Evolutionary conservation across 805 yeast genomes (phyloP), one percentile per base, ranked within the genome.

Genomic region (Cyberlindnera xishuangbannaensis): DNA sequence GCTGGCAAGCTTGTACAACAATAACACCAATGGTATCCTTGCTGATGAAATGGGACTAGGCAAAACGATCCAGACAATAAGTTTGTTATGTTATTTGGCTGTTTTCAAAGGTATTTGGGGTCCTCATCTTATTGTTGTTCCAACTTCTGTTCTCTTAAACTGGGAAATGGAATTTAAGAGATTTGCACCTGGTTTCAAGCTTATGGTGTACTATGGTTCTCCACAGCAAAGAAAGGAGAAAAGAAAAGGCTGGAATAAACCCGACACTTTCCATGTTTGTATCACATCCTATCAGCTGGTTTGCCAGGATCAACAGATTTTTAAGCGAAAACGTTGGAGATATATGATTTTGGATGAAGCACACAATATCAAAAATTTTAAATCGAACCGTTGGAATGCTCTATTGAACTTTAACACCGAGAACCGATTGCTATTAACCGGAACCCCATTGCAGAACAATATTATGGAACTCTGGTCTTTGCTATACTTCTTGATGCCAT

Each of bases 101-200:
- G 86, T 96, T 49, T 95, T 82, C 48, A 88, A 88, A 51, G 83
- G 84, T 39, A 74, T 81, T 13, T 92, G 99, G 99, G 98, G 98
- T 0, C 99, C 98, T 0, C 99, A 92, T 64, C 64, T 92, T 34
- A 88, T 92, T 60, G 79, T 92, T 39, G 99, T 92, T 5, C 99
- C 99, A 4, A 92, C 99, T 0, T 85, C 96, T 12, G 99, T 92
- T 7, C 78, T 92, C 78, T 73, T 92, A 34, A 92, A 92, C 53
- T 92, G 99, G 99, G 99, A 92, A 57, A 90, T 94, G 97, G 99
- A 92, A 53, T 88, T 92, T 62, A 92, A 94, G 52, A 76, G 95
- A 49, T 92, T 92, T 66, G 97, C 97, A 1, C 99, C 99, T 0
- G 99, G 98, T 0, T 83, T 92, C 57, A 90, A 94, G 57, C 92